Evolutionary conservation across 495 filamentous ascomycete genomes (phyloP), one percentile per base, ranked within the genome.

Genomic region (Podospora fimiseda): DNA sequence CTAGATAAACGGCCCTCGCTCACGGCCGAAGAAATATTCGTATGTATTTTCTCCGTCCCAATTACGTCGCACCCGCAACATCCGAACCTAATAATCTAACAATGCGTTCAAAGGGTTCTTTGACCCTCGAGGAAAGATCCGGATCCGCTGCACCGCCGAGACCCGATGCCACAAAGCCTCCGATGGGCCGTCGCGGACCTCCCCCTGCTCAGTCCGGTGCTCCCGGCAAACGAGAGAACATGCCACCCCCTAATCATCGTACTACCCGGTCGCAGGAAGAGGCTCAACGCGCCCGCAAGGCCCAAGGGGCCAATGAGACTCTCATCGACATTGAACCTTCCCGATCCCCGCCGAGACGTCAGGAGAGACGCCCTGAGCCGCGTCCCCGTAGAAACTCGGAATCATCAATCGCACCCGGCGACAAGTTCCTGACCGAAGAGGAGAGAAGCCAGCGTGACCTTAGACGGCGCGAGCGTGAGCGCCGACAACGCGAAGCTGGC

Each of bases 331-430:
- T 63, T 36, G 57, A 70, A 55, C 56, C 68, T 22, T 65, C 60
- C 7, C 61, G 59, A 9, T 72, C 74, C 13, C 69, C 73, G 2
- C 67, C 66, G 44, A 67, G 64, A 53, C 62, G 61, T 18, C 52
- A 64, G 4, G 72, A 77, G 3, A 73, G 78, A 50, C 81, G 86
- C 41, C 81, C 80, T 8, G 72, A 77, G 3, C 73, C 78, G 50
- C 81, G 86, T 40, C 81, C 80, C 7, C 81, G 94, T 58, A 85
- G 91, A 44, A 97, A 96, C 68, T 97, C 93, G 2, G 94, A 97
- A 51, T 94, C 93, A 0, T 99, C 94, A 0, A 77, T 93, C 45
- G 80, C 88, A 66, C 88, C 90, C 22, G 74, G 74, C 18, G 70
- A 74, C 15, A 83, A 79, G 63, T 75, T 76, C 0, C 64, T 88